Evolutionary conservation across 768 basidiomycete genomes (phyloP).

Genomic region (Auricularia auricula-judae): DNA sequence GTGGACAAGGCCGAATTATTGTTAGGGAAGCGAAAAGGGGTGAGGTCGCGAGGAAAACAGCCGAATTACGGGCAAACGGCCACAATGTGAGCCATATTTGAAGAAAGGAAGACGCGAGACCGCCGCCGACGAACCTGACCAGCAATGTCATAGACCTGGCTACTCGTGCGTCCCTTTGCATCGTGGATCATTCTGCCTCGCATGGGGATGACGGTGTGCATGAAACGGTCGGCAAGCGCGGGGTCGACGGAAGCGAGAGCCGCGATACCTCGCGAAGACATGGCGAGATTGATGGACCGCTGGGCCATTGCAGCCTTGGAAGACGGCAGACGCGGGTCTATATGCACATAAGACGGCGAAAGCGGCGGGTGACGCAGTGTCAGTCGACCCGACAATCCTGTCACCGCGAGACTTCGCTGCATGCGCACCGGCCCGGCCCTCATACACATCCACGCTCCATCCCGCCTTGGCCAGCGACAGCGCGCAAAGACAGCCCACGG

Average conservation of each 20-base stretch:
- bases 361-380: conserved; percentile 5
- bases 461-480: conserved; percentile 77
- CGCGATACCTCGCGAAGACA: conserved; percentile 86
- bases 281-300: conserved; percentile 92
- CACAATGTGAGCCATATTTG: neutral
- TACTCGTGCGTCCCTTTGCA: conserved; percentile 55
- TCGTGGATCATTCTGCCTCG: conserved; percentile 92
- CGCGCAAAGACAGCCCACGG: conserved; percentile 88
- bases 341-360: conserved; percentile 7
- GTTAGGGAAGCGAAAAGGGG: neutral
- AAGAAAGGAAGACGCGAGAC: conserved; percentile 7
- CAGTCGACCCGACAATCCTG: conserved; percentile 10
- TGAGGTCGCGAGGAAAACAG: neutral
- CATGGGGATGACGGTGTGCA: conserved; percentile 84
- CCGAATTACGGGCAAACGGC: neutral
- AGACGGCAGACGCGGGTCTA: conserved; percentile 66
- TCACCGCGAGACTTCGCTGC: conserved; percentile 10
- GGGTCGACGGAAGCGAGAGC: conserved; percentile 77
- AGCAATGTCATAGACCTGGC: conserved; percentile 79
- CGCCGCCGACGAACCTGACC: conserved; percentile 54
- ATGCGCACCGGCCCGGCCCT: conserved; percentile 60
- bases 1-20: neutral
- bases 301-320: conserved; percentile 56
- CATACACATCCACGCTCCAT: conserved; percentile 74
- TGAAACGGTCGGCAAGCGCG: conserved; percentile 53